Conservation (phyloP, 73 alveolate genomes). For the Paramecium biaurelia region DNA sequence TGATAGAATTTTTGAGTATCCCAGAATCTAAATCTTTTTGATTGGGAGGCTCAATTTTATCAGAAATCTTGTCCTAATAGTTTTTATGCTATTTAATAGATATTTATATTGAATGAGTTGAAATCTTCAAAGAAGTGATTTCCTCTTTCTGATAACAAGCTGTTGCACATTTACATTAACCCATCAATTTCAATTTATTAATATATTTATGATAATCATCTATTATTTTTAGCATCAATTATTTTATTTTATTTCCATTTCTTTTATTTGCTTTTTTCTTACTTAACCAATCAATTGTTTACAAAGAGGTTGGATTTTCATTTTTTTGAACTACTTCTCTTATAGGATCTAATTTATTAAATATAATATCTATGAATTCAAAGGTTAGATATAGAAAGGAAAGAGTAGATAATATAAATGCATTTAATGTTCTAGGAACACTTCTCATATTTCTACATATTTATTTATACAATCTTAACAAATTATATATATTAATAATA, state of each 20-base stretch:
- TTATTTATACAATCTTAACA: background rate
- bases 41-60: background rate
- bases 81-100: background rate
- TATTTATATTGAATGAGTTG: background rate
- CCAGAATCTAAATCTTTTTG: background rate
- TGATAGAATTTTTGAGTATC: background rate
- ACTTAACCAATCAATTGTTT: background rate
- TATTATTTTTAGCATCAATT: background rate
- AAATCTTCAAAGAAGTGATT: background rate
- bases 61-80: background rate
- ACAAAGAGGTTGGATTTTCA: background rate
- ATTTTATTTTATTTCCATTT: background rate
- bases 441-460: background rate
- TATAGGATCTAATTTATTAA: no score
- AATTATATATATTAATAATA: background rate
- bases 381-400: background rate
- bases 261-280: background rate
- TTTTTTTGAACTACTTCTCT: no score
- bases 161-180: background rate
- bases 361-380: background rate
- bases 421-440: background rate
- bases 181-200: background rate
- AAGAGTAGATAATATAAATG: background rate
- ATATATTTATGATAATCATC: slow-evolving; percentile 9
- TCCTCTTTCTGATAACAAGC: background rate